A percentile compares a stretch with the other conserved stretches of the same genome.
Evolutionary conservation across 208 protist genomes (phyloP).

Genomic region (Leishmania martiniquensis): DNA sequence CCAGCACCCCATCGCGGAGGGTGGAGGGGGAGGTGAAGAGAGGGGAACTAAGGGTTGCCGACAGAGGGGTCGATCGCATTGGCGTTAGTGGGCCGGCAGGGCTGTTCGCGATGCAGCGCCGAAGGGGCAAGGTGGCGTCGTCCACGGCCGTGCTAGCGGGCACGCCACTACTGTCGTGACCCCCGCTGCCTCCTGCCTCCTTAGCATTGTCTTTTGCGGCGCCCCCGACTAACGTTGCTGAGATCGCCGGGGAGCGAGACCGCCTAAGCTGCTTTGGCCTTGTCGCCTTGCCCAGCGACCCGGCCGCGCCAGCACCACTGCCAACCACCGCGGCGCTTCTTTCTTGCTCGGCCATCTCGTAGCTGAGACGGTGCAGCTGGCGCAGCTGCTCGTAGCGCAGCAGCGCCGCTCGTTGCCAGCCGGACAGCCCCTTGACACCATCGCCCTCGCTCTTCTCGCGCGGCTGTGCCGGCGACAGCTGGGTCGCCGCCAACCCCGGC

Average conservation of each 20-base stretch:
- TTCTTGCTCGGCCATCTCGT: slow-evolving; percentile 25
- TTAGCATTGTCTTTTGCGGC: neutral
- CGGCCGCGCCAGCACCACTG: neutral
- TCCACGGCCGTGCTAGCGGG: neutral
- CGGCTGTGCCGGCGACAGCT: neutral
- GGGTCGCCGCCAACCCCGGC: neutral
- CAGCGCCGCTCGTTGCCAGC: slow-evolving; percentile 35
- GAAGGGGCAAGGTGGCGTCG: slow-evolving; percentile 7
- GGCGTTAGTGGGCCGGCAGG: slow-evolving; percentile 9
- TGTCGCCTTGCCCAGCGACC: neutral
- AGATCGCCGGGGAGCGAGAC: neutral
- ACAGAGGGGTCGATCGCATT: slow-evolving; percentile 19
- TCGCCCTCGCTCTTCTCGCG: neutral
- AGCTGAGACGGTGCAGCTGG: slow-evolving; percentile 42
- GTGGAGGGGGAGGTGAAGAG: slow-evolving; percentile 15
- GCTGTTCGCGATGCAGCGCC: slow-evolving; percentile 10
- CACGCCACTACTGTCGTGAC: neutral
- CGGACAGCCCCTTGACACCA: slow-evolving; percentile 30
- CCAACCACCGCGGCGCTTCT: neutral
- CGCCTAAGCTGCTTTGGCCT: neutral
- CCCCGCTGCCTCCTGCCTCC: neutral
- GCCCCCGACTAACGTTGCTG: neutral
- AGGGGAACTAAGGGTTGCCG: slow-evolving; percentile 4
- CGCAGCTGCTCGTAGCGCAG: slow-evolving; percentile 52
- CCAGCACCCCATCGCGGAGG: slow-evolving; percentile 13